Evolutionary conservation across 2,329 filamentous ascomycete genomes (phyloP).

Genomic region (Cercospora canescens): DNA sequence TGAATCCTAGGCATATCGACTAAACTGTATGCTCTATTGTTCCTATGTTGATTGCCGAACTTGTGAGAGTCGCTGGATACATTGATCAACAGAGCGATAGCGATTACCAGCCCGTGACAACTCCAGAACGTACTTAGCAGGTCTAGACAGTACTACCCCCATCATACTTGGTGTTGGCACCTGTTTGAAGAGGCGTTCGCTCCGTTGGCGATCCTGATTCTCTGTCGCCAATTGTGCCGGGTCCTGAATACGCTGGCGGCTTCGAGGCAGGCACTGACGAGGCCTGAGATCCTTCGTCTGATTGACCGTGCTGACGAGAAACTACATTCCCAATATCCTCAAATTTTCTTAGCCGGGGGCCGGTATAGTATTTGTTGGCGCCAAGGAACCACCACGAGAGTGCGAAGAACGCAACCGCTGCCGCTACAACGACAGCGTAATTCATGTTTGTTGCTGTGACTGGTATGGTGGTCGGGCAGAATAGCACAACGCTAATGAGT

Average conservation of each 20-base stretch:
- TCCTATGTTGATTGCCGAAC: no score
- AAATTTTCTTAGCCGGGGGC: conserved; percentile 58
- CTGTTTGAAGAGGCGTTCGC: neutral
- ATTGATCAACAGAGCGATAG: neutral
- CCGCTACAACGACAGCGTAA: conserved; percentile 49
- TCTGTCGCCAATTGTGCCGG: neutral
- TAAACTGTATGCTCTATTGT: no score
- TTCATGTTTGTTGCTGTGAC: conserved; percentile 50
- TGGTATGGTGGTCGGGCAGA: conserved; percentile 48
- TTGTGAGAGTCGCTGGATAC: neutral
- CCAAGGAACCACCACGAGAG: conserved; percentile 45
- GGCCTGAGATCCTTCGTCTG: neutral
- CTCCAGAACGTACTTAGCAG: neutral
- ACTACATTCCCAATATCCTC: conserved; percentile 22
- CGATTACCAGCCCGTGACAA: neutral
- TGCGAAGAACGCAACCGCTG: conserved; percentile 51
- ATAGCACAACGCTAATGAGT: conserved; percentile 63
- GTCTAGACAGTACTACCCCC: neutral
- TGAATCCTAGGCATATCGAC: no score
- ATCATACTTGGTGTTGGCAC: neutral
- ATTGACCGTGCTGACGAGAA: neutral
- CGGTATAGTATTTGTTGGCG: conserved; percentile 55
- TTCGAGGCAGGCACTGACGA: neutral
- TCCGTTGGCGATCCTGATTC: neutral
- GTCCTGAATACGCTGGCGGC: neutral